Conservation (phyloP, 2,329 filamentous ascomycete species). For the Aspergillus costaricaensis region DNA sequence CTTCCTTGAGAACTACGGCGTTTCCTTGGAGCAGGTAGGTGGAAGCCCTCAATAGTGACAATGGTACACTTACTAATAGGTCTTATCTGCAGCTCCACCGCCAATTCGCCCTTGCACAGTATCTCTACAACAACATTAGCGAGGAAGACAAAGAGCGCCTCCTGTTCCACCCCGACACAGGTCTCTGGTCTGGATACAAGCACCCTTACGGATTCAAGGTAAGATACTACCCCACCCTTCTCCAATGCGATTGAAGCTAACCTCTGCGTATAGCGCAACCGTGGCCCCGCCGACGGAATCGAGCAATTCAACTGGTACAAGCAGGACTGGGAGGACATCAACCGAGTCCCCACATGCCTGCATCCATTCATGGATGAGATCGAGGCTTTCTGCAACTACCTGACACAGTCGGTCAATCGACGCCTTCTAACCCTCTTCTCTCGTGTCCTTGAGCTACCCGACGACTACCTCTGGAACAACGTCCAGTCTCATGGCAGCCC, state of each 20-base stretch:
- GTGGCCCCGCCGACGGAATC: constrained; percentile 51
- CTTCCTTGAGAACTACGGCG: constrained; percentile 54
- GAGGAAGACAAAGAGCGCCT: constrained; percentile 53
- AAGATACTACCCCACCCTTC: not conserved
- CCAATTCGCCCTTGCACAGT: constrained; percentile 55
- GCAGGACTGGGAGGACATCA: constrained; percentile 46
- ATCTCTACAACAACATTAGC: constrained; percentile 53
- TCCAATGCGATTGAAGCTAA: not conserved
- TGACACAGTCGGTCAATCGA: constrained; percentile 52
- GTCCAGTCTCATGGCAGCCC: constrained; percentile 48
- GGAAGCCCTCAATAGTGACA: not conserved
- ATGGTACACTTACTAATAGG: not conserved
- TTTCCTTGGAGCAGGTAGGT: constrained; percentile 47
- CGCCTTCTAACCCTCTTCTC: constrained; percentile 46
- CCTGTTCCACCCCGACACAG: constrained; percentile 51
- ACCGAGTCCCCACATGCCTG: constrained; percentile 49
- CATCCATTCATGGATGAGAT: constrained; percentile 56
- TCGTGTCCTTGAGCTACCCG: constrained; percentile 48
- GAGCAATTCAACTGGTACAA: constrained; percentile 59
- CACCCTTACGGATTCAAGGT: constrained; percentile 51
- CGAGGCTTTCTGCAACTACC: constrained; percentile 49
- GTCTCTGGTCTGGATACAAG: constrained; percentile 56
- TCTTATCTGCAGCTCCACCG: constrained; percentile 43
- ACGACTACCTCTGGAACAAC: constrained; percentile 49
- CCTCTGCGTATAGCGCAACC: constrained; percentile 38